A percentile compares a stretch with the other conserved stretches of the same genome.
phyloP scores from a whole-genome alignment of 2,329 filamentous ascomycete genomes.

The Aspergillus bombycis region DNA sequence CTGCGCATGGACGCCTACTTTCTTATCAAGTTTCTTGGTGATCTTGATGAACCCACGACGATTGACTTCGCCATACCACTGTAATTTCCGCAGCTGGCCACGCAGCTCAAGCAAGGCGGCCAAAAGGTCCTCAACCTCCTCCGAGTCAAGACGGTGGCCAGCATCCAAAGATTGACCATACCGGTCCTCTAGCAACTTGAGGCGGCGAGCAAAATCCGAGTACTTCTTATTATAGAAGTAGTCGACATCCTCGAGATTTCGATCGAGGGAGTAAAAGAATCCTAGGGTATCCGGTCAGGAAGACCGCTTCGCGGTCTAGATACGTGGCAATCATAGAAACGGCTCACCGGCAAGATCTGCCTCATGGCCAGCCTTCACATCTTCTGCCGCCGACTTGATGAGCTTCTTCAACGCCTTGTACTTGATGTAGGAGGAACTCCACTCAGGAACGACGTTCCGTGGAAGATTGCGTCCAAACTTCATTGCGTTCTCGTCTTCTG shows the following conservation, averaged over 20 bases:
- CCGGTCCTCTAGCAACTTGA: conserved; percentile 83
- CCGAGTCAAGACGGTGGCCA: conserved; percentile 74
- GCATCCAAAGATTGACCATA: conserved; percentile 76
- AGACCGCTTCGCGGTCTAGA: conserved; percentile 15
- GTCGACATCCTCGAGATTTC: conserved; percentile 96
- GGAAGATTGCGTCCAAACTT: conserved; percentile 55
- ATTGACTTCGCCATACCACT: conserved; percentile 98
- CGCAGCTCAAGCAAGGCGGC: conserved; percentile 87
- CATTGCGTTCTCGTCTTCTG: conserved; percentile 39
- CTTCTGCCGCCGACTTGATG: conserved; percentile 75
- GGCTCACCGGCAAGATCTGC: conserved; percentile 88
- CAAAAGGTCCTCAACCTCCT: conserved; percentile 90
- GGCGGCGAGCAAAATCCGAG: conserved; percentile 76
- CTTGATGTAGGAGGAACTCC: conserved; percentile 54
- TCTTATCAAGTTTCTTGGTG: conserved; percentile 98
- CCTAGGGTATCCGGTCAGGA: conserved; percentile 58
- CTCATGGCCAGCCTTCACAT: conserved; percentile 69
- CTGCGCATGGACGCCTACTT: conserved; percentile 77
- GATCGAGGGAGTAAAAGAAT: conserved; percentile 95
- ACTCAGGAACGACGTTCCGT: conserved; percentile 55
- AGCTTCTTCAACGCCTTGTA: conserved; percentile 78
- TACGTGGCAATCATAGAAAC: conserved; percentile 19
- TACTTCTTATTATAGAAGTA: conserved; percentile 97
- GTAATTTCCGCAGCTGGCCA: conserved; percentile 83
- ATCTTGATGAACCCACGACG: conserved; percentile 95